Evolutionary conservation across 192 early-diverging fungal species (phyloP), one percentile per base, ranked within the genome.

Genomic region (Mortierella hygrophila): DNA sequence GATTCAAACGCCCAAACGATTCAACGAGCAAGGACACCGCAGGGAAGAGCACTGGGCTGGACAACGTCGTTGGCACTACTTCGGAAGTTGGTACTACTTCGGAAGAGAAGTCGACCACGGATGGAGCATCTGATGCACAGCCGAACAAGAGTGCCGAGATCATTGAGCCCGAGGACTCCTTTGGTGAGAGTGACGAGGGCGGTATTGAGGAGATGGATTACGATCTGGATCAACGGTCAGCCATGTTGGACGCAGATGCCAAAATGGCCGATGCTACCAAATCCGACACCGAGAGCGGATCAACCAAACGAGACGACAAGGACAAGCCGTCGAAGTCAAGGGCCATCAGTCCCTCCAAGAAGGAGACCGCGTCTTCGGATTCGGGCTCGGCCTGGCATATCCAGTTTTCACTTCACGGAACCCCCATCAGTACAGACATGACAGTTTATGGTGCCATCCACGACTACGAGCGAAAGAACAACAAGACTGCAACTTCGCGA

Each of bases 361-460:
- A 75, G 38, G 68, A 49, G 23, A 32, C 18, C 1, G 21, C 40
- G 37, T 21, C 49, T 15, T 35, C 52, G 16, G 32, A 40, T 23
- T 52, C 74, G 3, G 49, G 76, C 3, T 65, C 74, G 1, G 40
- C 83, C 21, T 95, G 91, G 89, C 82, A 89, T 29, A 91, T 97
- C 65, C 83, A 90, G 63, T 96, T 97, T 73, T 89, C 85, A 0
- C 74, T 95, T 72, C 91, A 87, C 38, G 92, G 88, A 35, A 63
- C 74, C 6, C 89, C 85, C 0, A 82, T 92, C 63, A 81, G 44
- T 47, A 88, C 78, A 1, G 93, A 95, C 63, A 88, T 76, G 47
- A 95, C 94, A 6, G 91, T 96, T 0, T 96, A 95, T 88, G 94
- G 91, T 29, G 93, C 94, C 47, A 82, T 95, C 38, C 94, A 93